Conservation (phyloP, 352 stramenopile species). For the Phytophthora sojae region DNA sequence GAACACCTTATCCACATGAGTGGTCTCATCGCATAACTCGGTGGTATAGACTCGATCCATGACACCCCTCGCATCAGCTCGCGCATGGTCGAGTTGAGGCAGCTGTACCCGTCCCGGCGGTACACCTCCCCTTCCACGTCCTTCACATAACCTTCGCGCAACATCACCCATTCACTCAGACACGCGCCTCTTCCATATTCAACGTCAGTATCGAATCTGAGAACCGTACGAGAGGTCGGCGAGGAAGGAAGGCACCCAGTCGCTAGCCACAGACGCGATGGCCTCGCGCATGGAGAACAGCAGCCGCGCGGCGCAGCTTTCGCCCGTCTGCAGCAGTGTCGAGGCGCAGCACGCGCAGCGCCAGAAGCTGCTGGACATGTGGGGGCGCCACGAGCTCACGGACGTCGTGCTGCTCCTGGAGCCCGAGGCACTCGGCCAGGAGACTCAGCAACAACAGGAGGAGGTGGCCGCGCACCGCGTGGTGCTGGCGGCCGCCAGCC, state of each 20-base stretch:
- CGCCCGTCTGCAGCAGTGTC: conserved; percentile 17
- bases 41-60: too few species aligned
- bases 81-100: too few species aligned
- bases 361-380: conserved; percentile 56
- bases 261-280: conserved; percentile 3
- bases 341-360: conserved; percentile 44
- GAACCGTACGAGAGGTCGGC: conserved; percentile 3
- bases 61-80: too few species aligned
- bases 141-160: background rate
- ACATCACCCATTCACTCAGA: background rate
- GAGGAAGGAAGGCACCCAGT: background rate
- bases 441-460: background rate
- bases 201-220: conserved; percentile 21
- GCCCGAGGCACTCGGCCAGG: conserved; percentile 18
- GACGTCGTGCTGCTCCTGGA: conserved; percentile 74
- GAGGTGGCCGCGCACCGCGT: conserved; percentile 65
- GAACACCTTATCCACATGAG: too few species aligned
- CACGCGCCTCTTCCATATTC: conserved; percentile 7
- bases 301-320: conserved; percentile 12
- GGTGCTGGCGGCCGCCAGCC: conserved; percentile 64
- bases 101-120: too few species aligned
- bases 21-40: too few species aligned
- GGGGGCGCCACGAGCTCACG: conserved; percentile 54
- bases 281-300: conserved; percentile 41
- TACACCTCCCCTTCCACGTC: background rate